phyloP scores from a whole-genome alignment of 768 basidiomycete species.

The Lanmaoa pseudosensibilis region DNA sequence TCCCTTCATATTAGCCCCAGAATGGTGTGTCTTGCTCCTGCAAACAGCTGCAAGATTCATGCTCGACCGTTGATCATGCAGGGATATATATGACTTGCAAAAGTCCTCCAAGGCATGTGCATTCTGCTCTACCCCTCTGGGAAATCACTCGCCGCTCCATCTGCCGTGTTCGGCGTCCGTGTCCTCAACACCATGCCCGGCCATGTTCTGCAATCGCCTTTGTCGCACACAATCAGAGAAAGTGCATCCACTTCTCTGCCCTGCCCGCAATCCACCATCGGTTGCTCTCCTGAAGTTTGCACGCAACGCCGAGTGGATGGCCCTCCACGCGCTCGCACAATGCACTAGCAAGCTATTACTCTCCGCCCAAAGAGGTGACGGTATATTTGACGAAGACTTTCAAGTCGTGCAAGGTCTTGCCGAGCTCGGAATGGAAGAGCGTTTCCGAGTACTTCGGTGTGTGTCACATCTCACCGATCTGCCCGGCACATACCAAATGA shows the following conservation, averaged over 20 bases:
- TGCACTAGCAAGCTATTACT: constrained; percentile 65
- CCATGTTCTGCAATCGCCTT: constrained; percentile 77
- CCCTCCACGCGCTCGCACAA: constrained; percentile 66
- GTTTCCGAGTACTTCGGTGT: constrained; percentile 39
- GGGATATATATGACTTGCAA: constrained; percentile 79
- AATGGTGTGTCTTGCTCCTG: constrained; percentile 53
- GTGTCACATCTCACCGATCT: neutral
- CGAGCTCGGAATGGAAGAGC: constrained; percentile 73
- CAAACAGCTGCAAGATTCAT: neutral
- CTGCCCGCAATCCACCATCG: constrained; percentile 70
- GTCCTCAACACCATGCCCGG: constrained; percentile 48
- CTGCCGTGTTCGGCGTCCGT: constrained; percentile 53
- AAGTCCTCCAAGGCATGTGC: constrained; percentile 59
- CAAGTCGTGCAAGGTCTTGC: constrained; percentile 61
- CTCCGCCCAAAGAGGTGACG: constrained; percentile 47
- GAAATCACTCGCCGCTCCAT: constrained; percentile 42
- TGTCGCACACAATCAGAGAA: constrained; percentile 66
- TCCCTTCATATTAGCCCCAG: constrained; percentile 77
- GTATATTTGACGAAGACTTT: constrained; percentile 44
- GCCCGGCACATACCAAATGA: neutral
- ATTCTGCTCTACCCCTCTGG: constrained; percentile 70
- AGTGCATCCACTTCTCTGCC: constrained; percentile 72
- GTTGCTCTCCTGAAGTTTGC: constrained; percentile 60
- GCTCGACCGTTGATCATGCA: constrained; percentile 30
- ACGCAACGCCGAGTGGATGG: constrained; percentile 64